Evolutionary conservation across 805 yeast genomes (phyloP), one percentile per base, ranked within the genome.

Genomic region (Priceomyces haplophilus): DNA sequence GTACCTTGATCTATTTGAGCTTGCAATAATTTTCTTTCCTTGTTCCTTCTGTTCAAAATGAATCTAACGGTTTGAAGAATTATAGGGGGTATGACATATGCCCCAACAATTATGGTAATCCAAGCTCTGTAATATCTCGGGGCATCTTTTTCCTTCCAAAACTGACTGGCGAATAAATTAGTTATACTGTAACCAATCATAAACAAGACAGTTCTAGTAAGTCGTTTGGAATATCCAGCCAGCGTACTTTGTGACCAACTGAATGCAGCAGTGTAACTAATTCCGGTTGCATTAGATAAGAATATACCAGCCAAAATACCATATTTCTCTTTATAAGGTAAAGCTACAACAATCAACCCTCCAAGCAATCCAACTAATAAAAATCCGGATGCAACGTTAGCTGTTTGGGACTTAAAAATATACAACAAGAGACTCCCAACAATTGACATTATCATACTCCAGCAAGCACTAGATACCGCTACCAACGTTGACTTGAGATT

Each of bases 161-260:
- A 52, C 53, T 78, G 83, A 3, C 83, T 82, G 3, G 80, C 72
- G 21, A 78, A 71, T 27, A 79, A 66, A 49, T 79, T 79, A 7
- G 78, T 64, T 38, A 77, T 47, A 44, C 76, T 64, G 44, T 73
- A 78, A 15, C 67, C 66, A n/a, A 67, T 58, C 74, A 75, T 65
- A 20, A 64, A 59, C 47, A 72, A 49, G 20, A 68, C 75, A 46
- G 67, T 74, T 59, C 79, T 71, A 1, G 73, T 67, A 7, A 75
- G 43, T 46, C 67, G 69, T 56, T 79, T 79, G 8, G 83, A 76
- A 49, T 75, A 67, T 41, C 80, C 80, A 7, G 80, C 67, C 40
- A 69, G 61, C 32, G 65, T 59, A 3, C 69, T 55, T 27, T 52
- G 49, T 5, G 61, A 59, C 46, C 62, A 56, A 7, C 65, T 54